Evolutionary conservation across 164 flowering plant genomes (phyloP).

Genomic region (Amborella trichopoda): DNA sequence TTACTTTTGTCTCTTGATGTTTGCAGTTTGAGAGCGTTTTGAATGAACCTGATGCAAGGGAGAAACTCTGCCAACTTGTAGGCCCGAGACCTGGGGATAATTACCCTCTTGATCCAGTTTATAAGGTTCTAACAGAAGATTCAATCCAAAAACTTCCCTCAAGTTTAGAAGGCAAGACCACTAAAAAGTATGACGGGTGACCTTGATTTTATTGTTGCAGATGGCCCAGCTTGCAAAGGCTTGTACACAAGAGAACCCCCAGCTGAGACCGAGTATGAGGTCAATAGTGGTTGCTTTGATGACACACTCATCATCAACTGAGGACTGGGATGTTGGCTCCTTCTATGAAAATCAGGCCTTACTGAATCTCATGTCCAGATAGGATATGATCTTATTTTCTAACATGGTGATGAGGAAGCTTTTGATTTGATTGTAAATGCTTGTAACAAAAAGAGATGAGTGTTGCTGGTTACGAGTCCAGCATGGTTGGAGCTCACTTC

Average conservation of each 20-base stretch:
- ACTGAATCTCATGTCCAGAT: constrained; percentile 58
- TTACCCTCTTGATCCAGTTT: constrained; percentile 58
- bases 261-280: constrained; percentile 80
- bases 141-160: too few species aligned
- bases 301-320: constrained; percentile 67
- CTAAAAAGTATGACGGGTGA: too few species aligned
- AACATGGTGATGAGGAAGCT: too few species aligned
- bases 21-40: constrained; percentile 74
- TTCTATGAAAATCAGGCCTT: constrained; percentile 66
- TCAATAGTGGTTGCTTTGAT: constrained; percentile 72
- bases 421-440: too few species aligned
- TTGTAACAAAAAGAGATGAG: too few species aligned
- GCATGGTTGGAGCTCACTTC: too few species aligned
- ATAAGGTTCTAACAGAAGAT: constrained; percentile 57
- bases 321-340: constrained; percentile 68
- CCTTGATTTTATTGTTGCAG: too few species aligned
- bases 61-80: constrained; percentile 39
- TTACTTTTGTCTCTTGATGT: background rate
- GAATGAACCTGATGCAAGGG: constrained; percentile 32
- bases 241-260: constrained; percentile 72
- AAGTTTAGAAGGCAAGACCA: too few species aligned
- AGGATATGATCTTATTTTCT: too few species aligned
- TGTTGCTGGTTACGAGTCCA: too few species aligned
- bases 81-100: constrained; percentile 63
- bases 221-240: constrained; percentile 77